phyloP scores from a whole-genome alignment of 1,284 basidiomycete genomes.

The Ganoderma resinaceum region DNA sequence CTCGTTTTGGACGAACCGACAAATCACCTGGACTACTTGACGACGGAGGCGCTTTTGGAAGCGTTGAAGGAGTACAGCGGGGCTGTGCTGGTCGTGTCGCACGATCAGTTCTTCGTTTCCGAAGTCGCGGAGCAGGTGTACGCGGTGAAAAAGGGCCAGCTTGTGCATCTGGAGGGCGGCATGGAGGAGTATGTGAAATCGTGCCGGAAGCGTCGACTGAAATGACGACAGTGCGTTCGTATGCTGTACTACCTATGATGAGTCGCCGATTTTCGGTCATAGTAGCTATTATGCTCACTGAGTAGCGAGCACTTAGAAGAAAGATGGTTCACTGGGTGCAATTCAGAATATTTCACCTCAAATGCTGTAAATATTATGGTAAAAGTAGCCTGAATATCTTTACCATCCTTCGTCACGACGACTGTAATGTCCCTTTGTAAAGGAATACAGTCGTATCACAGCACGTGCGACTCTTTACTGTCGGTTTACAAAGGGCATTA shows the following conservation, averaged over 20 bases:
- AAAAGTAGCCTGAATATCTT: no score
- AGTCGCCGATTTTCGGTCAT: neutral
- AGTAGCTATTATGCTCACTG: neutral
- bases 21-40: constrained; percentile 85
- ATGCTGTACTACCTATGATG: no score
- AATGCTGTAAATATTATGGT: no score
- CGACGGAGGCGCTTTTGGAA: constrained; percentile 25
- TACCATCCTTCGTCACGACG: no score
- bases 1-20: constrained; percentile 91
- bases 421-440: no score
- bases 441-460: no score
- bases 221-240: neutral
- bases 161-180: constrained; percentile 48
- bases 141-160: constrained; percentile 48
- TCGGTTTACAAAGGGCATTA: no score
- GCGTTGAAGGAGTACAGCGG: constrained; percentile 27
- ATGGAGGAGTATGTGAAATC: constrained; percentile 38
- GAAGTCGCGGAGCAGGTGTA: constrained; percentile 49
- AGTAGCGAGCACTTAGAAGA: neutral
- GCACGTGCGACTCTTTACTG: no score
- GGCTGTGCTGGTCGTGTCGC: constrained; percentile 25
- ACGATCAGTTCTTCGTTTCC: constrained; percentile 32
- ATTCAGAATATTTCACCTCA: no score
- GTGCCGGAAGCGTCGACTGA: constrained; percentile 21
- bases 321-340: no score